These are phyloP conservation scores for Dictyostelium capitatum DNA, from an alignment of 78 protist genomes.

Conservation along the genomic window DNA sequence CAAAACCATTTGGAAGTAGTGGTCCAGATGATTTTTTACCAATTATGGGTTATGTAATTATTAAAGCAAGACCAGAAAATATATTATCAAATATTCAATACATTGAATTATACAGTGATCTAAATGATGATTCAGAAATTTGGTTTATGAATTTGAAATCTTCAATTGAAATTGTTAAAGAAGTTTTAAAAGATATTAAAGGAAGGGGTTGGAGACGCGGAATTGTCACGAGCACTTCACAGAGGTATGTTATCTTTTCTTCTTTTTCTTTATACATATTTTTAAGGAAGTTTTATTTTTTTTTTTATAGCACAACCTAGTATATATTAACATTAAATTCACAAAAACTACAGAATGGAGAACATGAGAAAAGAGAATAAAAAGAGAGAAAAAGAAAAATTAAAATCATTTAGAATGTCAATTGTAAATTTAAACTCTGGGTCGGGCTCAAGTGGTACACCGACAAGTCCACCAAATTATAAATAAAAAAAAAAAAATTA, in stretches of 20 bases:
- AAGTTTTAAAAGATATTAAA: conserved; percentile 31
- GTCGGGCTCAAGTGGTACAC: neutral
- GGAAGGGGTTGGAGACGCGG: conserved; percentile 58
- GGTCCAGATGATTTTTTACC: conserved; percentile 83
- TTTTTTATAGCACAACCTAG: too few species aligned
- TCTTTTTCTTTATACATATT: too few species aligned
- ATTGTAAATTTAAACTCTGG: neutral
- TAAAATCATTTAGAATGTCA: conserved; percentile 11
- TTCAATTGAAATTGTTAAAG: conserved; percentile 61
- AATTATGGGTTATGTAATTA: conserved; percentile 69
- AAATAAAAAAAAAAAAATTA: neutral
- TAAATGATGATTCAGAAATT: conserved; percentile 45
- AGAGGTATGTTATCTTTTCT: too few species aligned
- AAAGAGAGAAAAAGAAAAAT: conserved; percentile 32
- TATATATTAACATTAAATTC: too few species aligned
- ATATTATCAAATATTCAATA: conserved; percentile 74
- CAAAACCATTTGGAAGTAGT: conserved; percentile 67
- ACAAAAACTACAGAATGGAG: too few species aligned
- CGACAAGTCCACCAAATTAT: conserved; percentile 16
- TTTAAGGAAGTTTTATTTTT: too few species aligned
- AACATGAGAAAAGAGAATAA: conserved; percentile 11
- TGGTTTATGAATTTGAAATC: conserved; percentile 80
- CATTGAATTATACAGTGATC: conserved; percentile 14
- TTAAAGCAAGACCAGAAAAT: conserved; percentile 76
- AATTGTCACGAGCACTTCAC: too few species aligned